A percentile compares a stretch with the other conserved stretches of the same genome.
Conservation (phyloP, 2,329 filamentous ascomycete species). For the Verticillium isaacii region DNA sequence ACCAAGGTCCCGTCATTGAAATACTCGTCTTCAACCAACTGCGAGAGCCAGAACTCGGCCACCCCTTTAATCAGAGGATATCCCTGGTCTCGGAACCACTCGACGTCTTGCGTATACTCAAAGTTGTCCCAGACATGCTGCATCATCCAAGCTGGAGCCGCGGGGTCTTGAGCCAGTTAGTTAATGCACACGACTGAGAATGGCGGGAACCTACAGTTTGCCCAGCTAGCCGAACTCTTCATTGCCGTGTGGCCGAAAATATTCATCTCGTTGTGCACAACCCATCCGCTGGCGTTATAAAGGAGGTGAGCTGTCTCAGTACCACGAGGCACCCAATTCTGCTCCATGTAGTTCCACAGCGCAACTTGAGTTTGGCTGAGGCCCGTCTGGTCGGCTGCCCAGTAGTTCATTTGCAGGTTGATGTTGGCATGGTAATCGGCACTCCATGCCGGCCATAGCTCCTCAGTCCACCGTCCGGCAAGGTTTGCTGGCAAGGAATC, state of each 20-base stretch:
- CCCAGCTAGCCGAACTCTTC: conserved; percentile 23
- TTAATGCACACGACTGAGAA: background rate
- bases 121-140: conserved; percentile 55
- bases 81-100: conserved; percentile 40
- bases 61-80: conserved; percentile 50
- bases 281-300: conserved; percentile 51
- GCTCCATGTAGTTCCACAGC: conserved; percentile 47
- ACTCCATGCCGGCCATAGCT: conserved; percentile 34
- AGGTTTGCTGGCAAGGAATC: conserved; percentile 51
- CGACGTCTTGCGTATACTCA: conserved; percentile 42
- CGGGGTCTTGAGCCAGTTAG: conserved; percentile 35
- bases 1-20: conserved; percentile 47
- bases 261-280: conserved; percentile 53
- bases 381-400: conserved; percentile 49
- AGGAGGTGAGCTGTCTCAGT: conserved; percentile 46
- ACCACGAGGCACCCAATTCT: conserved; percentile 50
- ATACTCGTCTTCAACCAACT: conserved; percentile 45
- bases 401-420: conserved; percentile 59
- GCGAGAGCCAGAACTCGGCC: conserved; percentile 50
- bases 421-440: conserved; percentile 55
- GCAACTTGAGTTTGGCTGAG: conserved; percentile 38
- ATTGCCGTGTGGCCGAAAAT: conserved; percentile 51
- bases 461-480: conserved; percentile 50
- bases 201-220: conserved; percentile 20
- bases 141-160: conserved; percentile 54